A percentile compares a stretch with the other conserved stretches of the same genome.
Evolutionary conservation across 306 rosid species (phyloP).

Genomic region (Begonia loranthoides): DNA sequence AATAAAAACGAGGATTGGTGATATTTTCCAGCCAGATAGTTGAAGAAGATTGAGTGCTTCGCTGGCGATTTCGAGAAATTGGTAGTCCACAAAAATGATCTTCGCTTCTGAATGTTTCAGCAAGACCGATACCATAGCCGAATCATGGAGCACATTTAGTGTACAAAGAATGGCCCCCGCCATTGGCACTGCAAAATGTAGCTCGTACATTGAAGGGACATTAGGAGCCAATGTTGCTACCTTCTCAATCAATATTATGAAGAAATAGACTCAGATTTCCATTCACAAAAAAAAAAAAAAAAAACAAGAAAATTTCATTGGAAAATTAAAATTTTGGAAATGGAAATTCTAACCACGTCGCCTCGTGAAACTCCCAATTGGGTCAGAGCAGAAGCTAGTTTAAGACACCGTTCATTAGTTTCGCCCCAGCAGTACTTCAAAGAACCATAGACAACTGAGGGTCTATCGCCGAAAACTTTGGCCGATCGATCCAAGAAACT

Average conservation of each 20-base stretch:
- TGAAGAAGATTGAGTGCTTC: conserved; percentile 36
- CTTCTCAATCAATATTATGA: conserved; percentile 24
- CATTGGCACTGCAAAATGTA: conserved; percentile 95
- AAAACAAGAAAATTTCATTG: too few species aligned
- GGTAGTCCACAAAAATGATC: conserved; percentile 56
- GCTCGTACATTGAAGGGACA: conserved; percentile 83
- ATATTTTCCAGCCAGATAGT: conserved; percentile 8
- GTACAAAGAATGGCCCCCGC: conserved; percentile 72
- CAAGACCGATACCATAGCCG: conserved; percentile 35
- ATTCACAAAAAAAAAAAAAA: neutral
- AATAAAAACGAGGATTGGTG: conserved; percentile 45
- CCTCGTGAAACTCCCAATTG: conserved; percentile 63
- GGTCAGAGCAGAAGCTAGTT: conserved; percentile 51
- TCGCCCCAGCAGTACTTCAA: conserved; percentile 42
- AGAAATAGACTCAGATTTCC: neutral
- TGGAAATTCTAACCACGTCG: conserved; percentile 38
- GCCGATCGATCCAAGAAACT: conserved; percentile 72
- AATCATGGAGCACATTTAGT: conserved; percentile 55
- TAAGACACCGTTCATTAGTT: conserved; percentile 57
- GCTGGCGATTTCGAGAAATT: conserved; percentile 39
- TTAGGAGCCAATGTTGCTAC: conserved; percentile 74
- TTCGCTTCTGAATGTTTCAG: conserved; percentile 60
- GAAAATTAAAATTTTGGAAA: too few species aligned
- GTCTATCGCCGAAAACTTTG: conserved; percentile 32
- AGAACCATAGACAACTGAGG: conserved; percentile 53